Conservation (phyloP, 257 asterid species). For the Henckelia pumila region DNA sequence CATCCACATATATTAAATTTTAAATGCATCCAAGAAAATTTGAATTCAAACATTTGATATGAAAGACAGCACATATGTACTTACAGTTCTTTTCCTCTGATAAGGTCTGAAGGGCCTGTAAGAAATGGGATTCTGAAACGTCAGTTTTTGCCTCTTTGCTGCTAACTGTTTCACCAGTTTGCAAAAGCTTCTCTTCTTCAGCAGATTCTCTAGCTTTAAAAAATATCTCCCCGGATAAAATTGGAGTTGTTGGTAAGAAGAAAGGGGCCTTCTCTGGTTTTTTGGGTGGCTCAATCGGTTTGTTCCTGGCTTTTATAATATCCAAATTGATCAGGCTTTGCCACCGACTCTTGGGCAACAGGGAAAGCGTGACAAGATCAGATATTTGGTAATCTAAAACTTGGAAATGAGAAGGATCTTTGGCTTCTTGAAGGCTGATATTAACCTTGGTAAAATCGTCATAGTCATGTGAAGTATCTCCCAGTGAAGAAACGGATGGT, state of each 20-base stretch:
- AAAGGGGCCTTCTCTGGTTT: constrained; percentile 94
- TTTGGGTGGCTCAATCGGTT: constrained; percentile 95
- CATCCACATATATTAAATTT: constrained; percentile 2
- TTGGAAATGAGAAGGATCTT: constrained; percentile 31
- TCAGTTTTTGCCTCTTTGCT: constrained; percentile 31
- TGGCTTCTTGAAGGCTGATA: constrained; percentile 30
- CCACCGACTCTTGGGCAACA: constrained; percentile 93
- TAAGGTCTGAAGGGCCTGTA: constrained; percentile 52
- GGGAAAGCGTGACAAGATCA: constrained; percentile 74
- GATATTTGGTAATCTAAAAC: constrained; percentile 59
- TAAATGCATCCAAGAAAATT: constrained; percentile 2
- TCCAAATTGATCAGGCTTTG: constrained; percentile 92
- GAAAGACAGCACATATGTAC: constrained; percentile 23
- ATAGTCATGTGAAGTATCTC: constrained; percentile 36
- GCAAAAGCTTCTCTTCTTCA: constrained; percentile 42
- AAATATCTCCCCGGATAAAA: constrained; percentile 78
- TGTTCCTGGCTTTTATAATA: constrained; percentile 78
- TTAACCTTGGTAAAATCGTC: constrained; percentile 31
- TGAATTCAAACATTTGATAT: background rate
- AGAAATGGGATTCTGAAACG: constrained; percentile 49
- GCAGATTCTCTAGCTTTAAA: constrained; percentile 53
- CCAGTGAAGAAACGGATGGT: constrained; percentile 59
- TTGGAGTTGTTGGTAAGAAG: constrained; percentile 79
- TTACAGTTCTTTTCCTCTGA: constrained; percentile 55
- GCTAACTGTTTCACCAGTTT: constrained; percentile 34